phyloP scores from a whole-genome alignment of 192 early-diverging fungal genomes.

The Chytriomyces sp. region DNA sequence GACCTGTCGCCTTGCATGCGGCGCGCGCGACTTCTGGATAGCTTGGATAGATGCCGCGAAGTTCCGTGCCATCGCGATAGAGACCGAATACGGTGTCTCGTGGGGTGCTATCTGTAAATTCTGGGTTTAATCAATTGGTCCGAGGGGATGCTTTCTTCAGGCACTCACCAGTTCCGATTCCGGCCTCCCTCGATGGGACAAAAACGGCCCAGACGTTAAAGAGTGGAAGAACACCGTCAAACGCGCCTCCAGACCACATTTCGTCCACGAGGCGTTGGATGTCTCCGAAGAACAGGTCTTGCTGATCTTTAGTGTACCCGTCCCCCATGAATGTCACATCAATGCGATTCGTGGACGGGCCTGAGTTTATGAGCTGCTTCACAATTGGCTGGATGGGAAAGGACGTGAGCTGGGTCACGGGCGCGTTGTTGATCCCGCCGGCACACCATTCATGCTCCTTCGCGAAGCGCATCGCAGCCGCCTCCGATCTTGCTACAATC shows the following conservation, averaged over 20 bases:
- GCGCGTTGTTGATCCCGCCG: too few species aligned
- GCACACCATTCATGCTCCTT: too few species aligned
- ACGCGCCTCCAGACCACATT: constrained; percentile 60
- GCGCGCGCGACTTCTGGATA: constrained; percentile 50
- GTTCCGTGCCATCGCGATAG: constrained; percentile 66
- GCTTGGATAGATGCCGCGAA: constrained; percentile 60
- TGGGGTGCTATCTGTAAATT: constrained; percentile 41
- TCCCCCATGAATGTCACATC: constrained; percentile 69
- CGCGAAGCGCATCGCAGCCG: too few species aligned
- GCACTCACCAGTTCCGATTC: constrained; percentile 47
- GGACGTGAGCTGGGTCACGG: too few species aligned
- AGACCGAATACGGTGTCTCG: constrained; percentile 60
- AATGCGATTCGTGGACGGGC: constrained; percentile 56
- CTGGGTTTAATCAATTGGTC: background rate
- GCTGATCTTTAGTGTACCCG: constrained; percentile 56
- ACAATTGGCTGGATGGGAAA: background rate
- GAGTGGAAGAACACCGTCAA: constrained; percentile 55
- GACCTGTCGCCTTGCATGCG: constrained; percentile 52
- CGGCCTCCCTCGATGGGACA: constrained; percentile 50
- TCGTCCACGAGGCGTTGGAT: constrained; percentile 56
- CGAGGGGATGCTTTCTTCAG: too few species aligned
- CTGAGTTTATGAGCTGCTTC: constrained; percentile 47
- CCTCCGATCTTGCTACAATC: too few species aligned
- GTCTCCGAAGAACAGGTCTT: constrained; percentile 54
- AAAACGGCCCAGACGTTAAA: constrained; percentile 63